phyloP scores from a whole-genome alignment of 1,139 yeast species.

The Kurtzmaniella quercitrusa region DNA sequence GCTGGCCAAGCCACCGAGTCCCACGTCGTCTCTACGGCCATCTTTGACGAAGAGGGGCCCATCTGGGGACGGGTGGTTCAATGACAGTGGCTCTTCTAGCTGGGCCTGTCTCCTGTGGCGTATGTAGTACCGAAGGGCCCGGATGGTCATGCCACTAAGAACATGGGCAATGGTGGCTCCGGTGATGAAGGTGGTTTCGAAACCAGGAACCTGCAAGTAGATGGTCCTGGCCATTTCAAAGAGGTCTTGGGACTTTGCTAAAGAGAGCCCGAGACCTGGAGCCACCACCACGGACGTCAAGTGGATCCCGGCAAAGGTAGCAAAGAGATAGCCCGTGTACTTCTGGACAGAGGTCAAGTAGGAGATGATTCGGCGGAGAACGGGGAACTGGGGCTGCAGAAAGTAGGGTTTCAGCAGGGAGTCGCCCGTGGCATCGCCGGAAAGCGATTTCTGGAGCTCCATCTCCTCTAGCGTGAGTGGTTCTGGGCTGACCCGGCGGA shows the following conservation, averaged over 20 bases:
- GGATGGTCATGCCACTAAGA: conserved; percentile 46
- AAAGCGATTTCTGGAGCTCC: not conserved
- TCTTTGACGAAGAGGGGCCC: not conserved
- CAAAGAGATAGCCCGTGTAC: conserved; percentile 58
- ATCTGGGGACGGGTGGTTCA: not conserved
- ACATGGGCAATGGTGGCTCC: conserved; percentile 51
- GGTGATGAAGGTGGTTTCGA: conserved; percentile 46
- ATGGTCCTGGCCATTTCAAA: conserved; percentile 59
- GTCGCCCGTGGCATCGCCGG: not conserved
- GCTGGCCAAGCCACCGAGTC: conserved; percentile 56
- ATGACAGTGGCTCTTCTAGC: conserved; percentile 5
- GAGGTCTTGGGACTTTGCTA: conserved; percentile 45
- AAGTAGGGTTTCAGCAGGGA: not conserved
- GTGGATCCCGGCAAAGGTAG: conserved; percentile 58
- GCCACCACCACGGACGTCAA: conserved; percentile 49
- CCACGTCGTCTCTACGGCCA: conserved; percentile 39
- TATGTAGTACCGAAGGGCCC: conserved; percentile 31
- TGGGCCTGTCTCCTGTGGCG: conserved; percentile 5
- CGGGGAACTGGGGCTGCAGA: conserved; percentile 5
- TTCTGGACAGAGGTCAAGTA: conserved; percentile 38
- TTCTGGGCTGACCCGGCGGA: conserved; percentile 5
- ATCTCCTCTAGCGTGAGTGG: conserved; percentile 7
- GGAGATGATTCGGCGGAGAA: conserved; percentile 3
- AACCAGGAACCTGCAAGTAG: conserved; percentile 47
- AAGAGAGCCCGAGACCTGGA: conserved; percentile 46